Evolutionary conservation across 1,284 basidiomycete genomes (phyloP).

Genomic region (Ustilago vetiveriae): DNA sequence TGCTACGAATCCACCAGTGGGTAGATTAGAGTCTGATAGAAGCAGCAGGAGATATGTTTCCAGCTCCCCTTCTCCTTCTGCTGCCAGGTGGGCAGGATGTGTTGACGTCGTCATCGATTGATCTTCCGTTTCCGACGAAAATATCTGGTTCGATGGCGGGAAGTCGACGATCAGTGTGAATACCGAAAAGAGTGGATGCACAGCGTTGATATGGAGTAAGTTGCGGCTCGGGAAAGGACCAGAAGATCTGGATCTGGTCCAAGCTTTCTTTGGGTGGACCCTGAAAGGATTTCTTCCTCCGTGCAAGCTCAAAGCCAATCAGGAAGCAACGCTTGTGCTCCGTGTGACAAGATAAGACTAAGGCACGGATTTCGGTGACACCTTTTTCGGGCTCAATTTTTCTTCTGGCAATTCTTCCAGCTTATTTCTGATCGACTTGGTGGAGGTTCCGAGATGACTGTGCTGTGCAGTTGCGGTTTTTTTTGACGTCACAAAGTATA

Average conservation of each 20-base stretch:
- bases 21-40: slow-evolving; percentile 64
- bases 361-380: neutral
- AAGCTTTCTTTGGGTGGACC: neutral
- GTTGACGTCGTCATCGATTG: neutral
- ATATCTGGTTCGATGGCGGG: too few species aligned
- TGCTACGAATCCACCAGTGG: slow-evolving; percentile 82
- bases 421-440: neutral
- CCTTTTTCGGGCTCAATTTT: neutral
- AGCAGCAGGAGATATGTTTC: slow-evolving; percentile 60
- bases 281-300: too few species aligned
- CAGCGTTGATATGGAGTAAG: neutral
- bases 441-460: neutral
- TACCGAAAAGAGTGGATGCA: too few species aligned
- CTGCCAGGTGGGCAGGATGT: neutral
- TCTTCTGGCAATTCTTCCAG: neutral
- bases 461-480: neutral
- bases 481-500: neutral
- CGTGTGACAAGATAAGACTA: too few species aligned
- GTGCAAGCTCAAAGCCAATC: too few species aligned
- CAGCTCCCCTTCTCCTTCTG: slow-evolving; percentile 14
- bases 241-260: too few species aligned
- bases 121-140: neutral
- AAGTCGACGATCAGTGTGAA: too few species aligned
- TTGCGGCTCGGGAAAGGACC: too few species aligned
- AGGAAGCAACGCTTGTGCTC: too few species aligned